Percentiles rank a stretch among this genome's conserved stretches.
phyloP scores from a whole-genome alignment of 2,329 filamentous ascomycete genomes.

The Exophiala calicioides region DNA sequence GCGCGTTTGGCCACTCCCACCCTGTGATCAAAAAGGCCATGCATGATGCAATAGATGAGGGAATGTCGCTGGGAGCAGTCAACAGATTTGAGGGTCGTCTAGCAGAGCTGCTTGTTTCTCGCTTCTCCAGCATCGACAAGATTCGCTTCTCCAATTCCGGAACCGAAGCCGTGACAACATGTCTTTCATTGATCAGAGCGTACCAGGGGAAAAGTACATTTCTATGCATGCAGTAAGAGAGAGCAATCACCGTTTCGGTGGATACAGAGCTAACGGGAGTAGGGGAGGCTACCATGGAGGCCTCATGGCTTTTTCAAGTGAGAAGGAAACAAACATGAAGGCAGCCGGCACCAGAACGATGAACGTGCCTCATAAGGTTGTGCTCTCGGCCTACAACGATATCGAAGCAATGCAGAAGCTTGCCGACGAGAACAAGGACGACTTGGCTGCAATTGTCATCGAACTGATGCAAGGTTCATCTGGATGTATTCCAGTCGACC shows the following conservation, averaged over 20 bases:
- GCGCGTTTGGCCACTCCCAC: constrained; percentile 2
- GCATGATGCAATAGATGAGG: background rate
- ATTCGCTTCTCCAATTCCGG: constrained; percentile 36
- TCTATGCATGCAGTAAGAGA: background rate
- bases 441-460: constrained; percentile 2
- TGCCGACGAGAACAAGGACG: background rate
- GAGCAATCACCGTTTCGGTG: no score
- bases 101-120: background rate
- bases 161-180: constrained; percentile 3
- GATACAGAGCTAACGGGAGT: no score
- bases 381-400: constrained; percentile 2
- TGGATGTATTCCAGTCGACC: background rate
- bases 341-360: background rate
- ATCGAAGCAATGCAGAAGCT: background rate
- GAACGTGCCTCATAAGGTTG: constrained; percentile 1
- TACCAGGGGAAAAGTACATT: constrained; percentile 3
- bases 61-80: background rate
- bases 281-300: constrained; percentile 7
- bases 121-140: constrained; percentile 46
- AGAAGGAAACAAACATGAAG: constrained; percentile 4
- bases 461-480: constrained; percentile 6
- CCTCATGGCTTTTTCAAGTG: background rate
- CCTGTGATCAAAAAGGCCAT: constrained; percentile 3
- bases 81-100: constrained; percentile 3
- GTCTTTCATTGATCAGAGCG: background rate